Evolutionary conservation across 2,329 filamentous ascomycete genomes (phyloP).

Genomic region (Aspergillus alliaceus): DNA sequence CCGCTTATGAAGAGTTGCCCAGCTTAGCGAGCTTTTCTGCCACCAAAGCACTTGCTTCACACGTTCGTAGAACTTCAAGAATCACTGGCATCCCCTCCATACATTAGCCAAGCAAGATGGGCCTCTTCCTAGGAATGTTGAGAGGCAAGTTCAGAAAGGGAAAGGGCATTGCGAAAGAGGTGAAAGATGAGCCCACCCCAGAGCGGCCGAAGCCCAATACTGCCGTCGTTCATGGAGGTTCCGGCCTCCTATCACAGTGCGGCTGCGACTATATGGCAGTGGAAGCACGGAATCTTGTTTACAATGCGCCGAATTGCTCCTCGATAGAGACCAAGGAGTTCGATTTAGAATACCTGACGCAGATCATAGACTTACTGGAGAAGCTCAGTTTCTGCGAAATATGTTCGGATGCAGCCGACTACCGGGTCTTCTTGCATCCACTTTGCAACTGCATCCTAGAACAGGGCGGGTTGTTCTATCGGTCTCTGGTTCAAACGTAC

Average conservation of each 20-base stretch:
- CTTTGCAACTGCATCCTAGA: conserved; percentile 3
- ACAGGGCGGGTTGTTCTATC: conserved; percentile 5
- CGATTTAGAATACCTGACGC: background rate
- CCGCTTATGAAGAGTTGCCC: background rate
- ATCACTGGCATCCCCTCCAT: background rate
- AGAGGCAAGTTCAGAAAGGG: background rate
- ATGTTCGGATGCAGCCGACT: background rate
- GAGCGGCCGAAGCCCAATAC: background rate
- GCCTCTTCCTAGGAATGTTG: background rate
- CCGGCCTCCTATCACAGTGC: background rate
- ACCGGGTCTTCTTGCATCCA: background rate
- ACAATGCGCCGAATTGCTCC: background rate
- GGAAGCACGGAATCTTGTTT: background rate
- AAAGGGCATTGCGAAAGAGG: background rate
- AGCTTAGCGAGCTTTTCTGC: background rate
- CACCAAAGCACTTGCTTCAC: background rate
- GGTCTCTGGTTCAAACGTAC: background rate
- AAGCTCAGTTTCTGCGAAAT: conserved; percentile 6
- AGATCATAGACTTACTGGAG: conserved; percentile 3
- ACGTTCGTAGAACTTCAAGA: background rate
- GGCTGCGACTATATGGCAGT: background rate
- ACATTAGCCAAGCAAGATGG: background rate
- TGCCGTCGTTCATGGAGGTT: background rate
- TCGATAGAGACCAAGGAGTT: conserved; percentile 3
- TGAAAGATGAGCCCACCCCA: background rate